Evolutionary conservation across 2,329 filamentous ascomycete species (phyloP).

Genomic region (Hansfordia pulvinata): DNA sequence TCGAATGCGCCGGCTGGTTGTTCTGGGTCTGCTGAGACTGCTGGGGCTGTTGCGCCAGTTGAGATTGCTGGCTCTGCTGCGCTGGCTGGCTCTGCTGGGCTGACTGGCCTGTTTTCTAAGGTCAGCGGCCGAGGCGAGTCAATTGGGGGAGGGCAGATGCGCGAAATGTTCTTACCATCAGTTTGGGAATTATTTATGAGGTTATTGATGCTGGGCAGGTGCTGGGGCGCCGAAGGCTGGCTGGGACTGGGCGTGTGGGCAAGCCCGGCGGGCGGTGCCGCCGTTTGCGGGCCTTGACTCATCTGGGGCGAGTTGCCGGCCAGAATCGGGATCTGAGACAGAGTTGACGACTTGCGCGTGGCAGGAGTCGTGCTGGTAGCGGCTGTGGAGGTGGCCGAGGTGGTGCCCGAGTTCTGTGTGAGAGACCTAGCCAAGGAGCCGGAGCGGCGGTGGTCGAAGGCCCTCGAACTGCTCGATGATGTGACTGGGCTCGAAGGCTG

Average conservation of each 20-base stretch:
- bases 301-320: too few relatives aligned
- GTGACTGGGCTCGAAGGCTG: constrained; percentile 52
- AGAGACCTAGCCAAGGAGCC: too few relatives aligned
- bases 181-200: constrained; percentile 57
- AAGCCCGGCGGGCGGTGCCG: constrained; percentile 17
- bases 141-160: constrained; percentile 6
- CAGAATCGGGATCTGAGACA: too few relatives aligned
- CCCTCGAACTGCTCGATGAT: constrained; percentile 38
- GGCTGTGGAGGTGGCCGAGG: constrained; percentile 22
- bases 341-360: constrained; percentile 10
- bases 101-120: constrained; percentile 14
- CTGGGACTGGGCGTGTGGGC: constrained; percentile 24
- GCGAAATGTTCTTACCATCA: constrained; percentile 13
- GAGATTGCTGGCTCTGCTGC: constrained; percentile 19
- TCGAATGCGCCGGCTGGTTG: constrained; percentile 7
- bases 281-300: too few relatives aligned
- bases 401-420: too few relatives aligned
- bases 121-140: constrained; percentile 8
- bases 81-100: too few relatives aligned
- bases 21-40: constrained; percentile 11
- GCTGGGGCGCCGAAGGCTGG: constrained; percentile 38
- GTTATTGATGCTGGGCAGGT: constrained; percentile 70
- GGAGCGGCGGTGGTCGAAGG: too few relatives aligned
- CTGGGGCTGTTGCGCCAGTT: constrained; percentile 21
- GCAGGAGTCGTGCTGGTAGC: constrained; percentile 9